A percentile compares a stretch with the other conserved stretches of the same genome.
These are phyloP conservation scores for Xylaria sp. DNA, from an alignment of 2,329 filamentous ascomycete genomes.

Conservation along the genomic window DNA sequence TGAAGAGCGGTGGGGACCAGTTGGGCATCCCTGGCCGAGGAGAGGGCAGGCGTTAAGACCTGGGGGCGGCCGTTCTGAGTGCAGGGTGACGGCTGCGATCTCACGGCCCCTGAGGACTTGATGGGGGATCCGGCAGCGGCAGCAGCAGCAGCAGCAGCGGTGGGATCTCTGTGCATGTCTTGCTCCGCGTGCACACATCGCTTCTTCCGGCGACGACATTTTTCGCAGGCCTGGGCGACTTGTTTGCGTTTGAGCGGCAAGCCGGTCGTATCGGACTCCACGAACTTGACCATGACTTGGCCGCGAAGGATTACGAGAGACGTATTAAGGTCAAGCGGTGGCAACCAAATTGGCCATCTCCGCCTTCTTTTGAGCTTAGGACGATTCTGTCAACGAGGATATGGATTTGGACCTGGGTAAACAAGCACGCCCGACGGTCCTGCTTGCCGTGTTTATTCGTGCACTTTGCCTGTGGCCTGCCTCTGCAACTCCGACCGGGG, in stretches of 20 bases:
- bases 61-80: constrained; percentile 3
- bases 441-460: too few species aligned
- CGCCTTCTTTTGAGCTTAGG: constrained; percentile 6
- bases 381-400: neutral
- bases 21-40: constrained; percentile 14
- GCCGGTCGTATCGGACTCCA: constrained; percentile 49
- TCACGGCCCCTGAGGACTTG: neutral
- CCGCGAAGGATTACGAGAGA: neutral
- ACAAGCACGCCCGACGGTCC: neutral
- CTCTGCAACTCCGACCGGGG: constrained; percentile 1
- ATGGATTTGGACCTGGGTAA: neutral
- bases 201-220: constrained; percentile 50
- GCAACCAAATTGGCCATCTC: constrained; percentile 16
- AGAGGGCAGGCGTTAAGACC: constrained; percentile 2
- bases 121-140: constrained; percentile 1
- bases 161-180: neutral
- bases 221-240: constrained; percentile 51
- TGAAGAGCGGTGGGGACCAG: constrained; percentile 11
- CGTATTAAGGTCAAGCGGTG: constrained; percentile 1
- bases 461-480: too few species aligned
- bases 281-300: constrained; percentile 47
- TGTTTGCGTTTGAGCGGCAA: constrained; percentile 56
- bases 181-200: constrained; percentile 24
- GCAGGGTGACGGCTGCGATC: constrained; percentile 1
- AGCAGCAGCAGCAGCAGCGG: neutral